phyloP scores from a whole-genome alignment of 2,329 filamentous ascomycete genomes.

The Aureobasidium subglaciale region DNA sequence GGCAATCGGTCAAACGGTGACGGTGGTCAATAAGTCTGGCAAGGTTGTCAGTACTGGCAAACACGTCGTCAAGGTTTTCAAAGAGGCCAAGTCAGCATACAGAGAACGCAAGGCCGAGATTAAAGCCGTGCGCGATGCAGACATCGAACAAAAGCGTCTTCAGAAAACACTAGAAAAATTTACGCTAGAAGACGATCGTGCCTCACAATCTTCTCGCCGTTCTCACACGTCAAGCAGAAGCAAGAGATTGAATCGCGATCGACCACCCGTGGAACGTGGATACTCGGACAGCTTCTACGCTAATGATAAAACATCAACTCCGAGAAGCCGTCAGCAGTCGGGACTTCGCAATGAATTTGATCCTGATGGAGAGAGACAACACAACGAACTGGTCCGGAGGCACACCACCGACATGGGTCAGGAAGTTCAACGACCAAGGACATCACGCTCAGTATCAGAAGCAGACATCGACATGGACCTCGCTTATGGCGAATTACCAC shows the following conservation, averaged over 20 bases:
- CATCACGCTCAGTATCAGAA: conserved; percentile 32
- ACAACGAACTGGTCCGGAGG: conserved; percentile 35
- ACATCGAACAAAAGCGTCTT: conserved; percentile 50
- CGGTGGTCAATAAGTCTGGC: conserved; percentile 83
- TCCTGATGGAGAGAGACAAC: conserved; percentile 23
- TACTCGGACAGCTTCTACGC: conserved; percentile 40
- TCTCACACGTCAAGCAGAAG: conserved; percentile 12
- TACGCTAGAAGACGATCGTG: conserved; percentile 25
- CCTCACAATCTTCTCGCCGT: conserved; percentile 22
- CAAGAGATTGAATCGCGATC: conserved; percentile 15
- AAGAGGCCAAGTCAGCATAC: conserved; percentile 83
- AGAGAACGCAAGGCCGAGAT: conserved; percentile 79
- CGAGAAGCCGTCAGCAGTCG: conserved; percentile 22
- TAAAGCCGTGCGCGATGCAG: conserved; percentile 59
- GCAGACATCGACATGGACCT: conserved; percentile 77
- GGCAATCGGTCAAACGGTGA: conserved; percentile 63
- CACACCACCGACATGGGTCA: conserved; percentile 30
- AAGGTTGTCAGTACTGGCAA: conserved; percentile 89
- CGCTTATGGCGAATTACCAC: conserved; percentile 77
- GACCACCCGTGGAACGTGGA: conserved; percentile 37
- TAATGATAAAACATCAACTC: conserved; percentile 28
- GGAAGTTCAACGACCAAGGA: conserved; percentile 5
- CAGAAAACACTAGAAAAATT: conserved; percentile 44
- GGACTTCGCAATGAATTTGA: conserved; percentile 25
- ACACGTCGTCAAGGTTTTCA: conserved; percentile 83